phyloP scores from a whole-genome alignment of 2,329 filamentous ascomycete species.

The Colletotrichum aenigma region DNA sequence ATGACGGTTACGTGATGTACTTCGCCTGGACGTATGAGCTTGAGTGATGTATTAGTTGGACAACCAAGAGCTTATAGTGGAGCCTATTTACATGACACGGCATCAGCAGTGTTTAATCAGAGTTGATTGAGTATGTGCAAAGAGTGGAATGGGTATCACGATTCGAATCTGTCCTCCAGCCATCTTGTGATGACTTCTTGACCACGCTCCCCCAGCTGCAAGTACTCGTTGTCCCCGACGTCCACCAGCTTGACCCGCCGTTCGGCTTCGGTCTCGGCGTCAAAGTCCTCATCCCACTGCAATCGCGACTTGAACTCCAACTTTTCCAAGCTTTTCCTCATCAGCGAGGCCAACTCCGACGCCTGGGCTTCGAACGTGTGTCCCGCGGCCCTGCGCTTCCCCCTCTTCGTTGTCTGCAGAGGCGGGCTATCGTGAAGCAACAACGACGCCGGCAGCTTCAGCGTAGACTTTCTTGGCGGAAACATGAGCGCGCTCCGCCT shows the following conservation, averaged over 20 bases:
- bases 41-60: too few species aligned
- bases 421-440: slow-evolving; percentile 48
- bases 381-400: slow-evolving; percentile 23
- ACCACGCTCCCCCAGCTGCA: slow-evolving; percentile 31
- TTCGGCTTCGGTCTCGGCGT: slow-evolving; percentile 35
- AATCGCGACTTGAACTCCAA: slow-evolving; percentile 47
- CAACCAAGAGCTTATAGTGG: too few species aligned
- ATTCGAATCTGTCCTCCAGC: slow-evolving; percentile 26
- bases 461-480: slow-evolving; percentile 49
- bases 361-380: slow-evolving; percentile 55
- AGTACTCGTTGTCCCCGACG: slow-evolving; percentile 33
- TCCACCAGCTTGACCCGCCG: slow-evolving; percentile 42
- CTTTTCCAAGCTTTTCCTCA: slow-evolving; percentile 53
- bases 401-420: neutral
- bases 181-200: slow-evolving; percentile 31
- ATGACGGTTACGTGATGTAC: neutral
- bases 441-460: slow-evolving; percentile 54
- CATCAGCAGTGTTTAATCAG: neutral
- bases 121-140: neutral
- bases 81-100: too few species aligned
- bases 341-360: slow-evolving; percentile 47
- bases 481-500: slow-evolving; percentile 50
- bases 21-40: neutral
- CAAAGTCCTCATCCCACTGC: slow-evolving; percentile 44
- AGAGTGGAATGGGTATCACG: slow-evolving; percentile 6